phyloP scores from a whole-genome alignment of 768 basidiomycete genomes.

The Leccinum disarticulatum region DNA sequence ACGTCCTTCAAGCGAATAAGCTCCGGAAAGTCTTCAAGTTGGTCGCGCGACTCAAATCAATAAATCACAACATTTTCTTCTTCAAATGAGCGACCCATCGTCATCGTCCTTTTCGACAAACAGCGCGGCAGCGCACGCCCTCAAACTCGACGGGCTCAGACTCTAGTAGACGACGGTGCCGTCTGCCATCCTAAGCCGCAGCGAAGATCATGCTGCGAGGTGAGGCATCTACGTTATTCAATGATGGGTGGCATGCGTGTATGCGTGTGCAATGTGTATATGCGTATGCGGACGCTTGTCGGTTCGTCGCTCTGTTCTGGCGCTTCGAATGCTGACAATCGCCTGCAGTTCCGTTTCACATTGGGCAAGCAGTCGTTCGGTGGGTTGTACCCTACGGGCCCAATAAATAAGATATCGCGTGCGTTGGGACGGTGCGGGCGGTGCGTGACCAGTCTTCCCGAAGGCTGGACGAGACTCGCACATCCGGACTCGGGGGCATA shows the following conservation, averaged over 20 bases:
- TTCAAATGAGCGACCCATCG: neutral
- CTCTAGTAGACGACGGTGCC: neutral
- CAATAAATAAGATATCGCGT: neutral
- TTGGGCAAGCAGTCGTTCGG: neutral
- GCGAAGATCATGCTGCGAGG: neutral
- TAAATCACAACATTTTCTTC: too few relatives aligned
- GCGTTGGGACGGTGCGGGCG: neutral
- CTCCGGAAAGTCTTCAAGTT: too few relatives aligned
- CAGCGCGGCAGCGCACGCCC: neutral
- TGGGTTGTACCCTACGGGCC: too few relatives aligned
- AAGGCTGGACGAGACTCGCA: conserved; percentile 31
- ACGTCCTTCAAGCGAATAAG: too few relatives aligned
- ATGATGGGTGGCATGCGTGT: too few relatives aligned
- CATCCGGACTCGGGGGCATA: conserved; percentile 36
- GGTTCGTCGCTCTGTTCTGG: neutral
- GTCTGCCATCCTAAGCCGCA: neutral
- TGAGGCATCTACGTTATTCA: neutral
- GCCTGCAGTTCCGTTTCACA: neutral
- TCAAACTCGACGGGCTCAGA: neutral
- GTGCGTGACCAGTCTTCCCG: conserved; percentile 8
- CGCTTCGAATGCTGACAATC: too few relatives aligned
- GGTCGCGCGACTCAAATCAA: too few relatives aligned
- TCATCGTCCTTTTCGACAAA: neutral
- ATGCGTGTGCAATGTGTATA: too few relatives aligned
- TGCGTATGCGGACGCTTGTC: too few relatives aligned